phyloP scores from a whole-genome alignment of 345 rosid species.

The Eucalyptus sp. region DNA sequence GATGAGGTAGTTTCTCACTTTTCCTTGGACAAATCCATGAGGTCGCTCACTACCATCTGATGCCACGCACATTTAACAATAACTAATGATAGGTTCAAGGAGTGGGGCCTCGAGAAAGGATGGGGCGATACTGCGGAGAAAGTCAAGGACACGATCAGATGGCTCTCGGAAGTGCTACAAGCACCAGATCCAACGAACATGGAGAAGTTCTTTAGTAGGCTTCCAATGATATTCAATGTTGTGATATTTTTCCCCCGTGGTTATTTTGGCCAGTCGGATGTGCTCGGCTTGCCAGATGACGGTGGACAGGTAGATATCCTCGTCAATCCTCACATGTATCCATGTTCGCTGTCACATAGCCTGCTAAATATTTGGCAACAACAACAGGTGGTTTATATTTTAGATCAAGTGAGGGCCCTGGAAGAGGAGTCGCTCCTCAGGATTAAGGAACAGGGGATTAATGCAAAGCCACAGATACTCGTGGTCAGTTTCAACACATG shows the following conservation, averaged over 20 bases:
- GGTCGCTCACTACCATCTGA: neutral
- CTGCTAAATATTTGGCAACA: neutral
- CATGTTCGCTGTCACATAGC: neutral
- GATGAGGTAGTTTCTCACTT: constrained; percentile 26
- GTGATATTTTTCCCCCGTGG: constrained; percentile 87
- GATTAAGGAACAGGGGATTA: constrained; percentile 64
- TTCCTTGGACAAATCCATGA: neutral
- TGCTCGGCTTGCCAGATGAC: constrained; percentile 88
- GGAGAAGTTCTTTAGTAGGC: constrained; percentile 43
- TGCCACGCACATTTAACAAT: neutral
- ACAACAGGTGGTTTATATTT: constrained; percentile 64
- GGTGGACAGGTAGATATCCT: constrained; percentile 54
- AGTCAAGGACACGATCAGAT: constrained; percentile 57
- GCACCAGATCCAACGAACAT: constrained; percentile 65
- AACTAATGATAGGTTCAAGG: constrained; percentile 44
- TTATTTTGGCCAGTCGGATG: constrained; percentile 81
- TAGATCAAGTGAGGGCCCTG: constrained; percentile 90
- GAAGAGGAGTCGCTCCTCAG: constrained; percentile 73
- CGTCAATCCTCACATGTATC: neutral
- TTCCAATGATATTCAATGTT: constrained; percentile 54
- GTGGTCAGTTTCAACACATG: constrained; percentile 33
- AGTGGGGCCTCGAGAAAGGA: constrained; percentile 89
- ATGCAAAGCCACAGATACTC: constrained; percentile 64
- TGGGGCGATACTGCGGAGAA: constrained; percentile 76
- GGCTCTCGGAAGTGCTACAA: constrained; percentile 79